Evolutionary conservation across 345 rosid genomes (phyloP).

Genomic region (Abelmoschus esculentus): DNA sequence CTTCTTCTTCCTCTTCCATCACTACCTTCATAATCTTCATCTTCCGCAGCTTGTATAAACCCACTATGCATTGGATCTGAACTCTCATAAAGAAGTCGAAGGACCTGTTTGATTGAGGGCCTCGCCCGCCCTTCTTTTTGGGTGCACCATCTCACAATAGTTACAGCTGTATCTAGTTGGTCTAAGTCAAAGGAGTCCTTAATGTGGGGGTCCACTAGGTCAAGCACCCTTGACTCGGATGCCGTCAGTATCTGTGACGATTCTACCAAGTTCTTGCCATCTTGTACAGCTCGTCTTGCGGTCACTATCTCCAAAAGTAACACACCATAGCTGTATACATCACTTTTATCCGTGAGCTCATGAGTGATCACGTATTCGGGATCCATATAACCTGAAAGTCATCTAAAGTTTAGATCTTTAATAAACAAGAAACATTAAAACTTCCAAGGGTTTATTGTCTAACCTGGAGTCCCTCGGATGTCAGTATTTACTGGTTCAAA

Average conservation of each 20-base stretch:
- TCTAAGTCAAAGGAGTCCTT: constrained; percentile 56
- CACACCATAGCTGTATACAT: constrained; percentile 86
- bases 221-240: constrained; percentile 48
- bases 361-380: constrained; percentile 84
- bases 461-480: constrained; percentile 96
- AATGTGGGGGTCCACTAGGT: constrained; percentile 63
- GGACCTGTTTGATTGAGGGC: constrained; percentile 86
- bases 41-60: constrained; percentile 56
- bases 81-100: constrained; percentile 74
- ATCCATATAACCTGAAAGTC: constrained; percentile 81
- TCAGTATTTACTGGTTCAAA: constrained; percentile 84
- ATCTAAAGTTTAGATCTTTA: constrained; percentile 14
- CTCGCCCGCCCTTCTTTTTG: constrained; percentile 71
- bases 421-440: not conserved
- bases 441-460: constrained; percentile 15
- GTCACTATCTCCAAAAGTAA: constrained; percentile 76
- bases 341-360: constrained; percentile 88
- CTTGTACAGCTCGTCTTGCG: constrained; percentile 66
- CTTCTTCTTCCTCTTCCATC: constrained; percentile 59
- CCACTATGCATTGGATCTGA: constrained; percentile 73
- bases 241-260: constrained; percentile 46
- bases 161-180: constrained; percentile 61
- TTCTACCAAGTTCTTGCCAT: constrained; percentile 73
- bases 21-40: constrained; percentile 50
- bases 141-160: constrained; percentile 82